phyloP scores from a whole-genome alignment of 2,329 filamentous ascomycete genomes.

The Biscogniauxia mediterranea region DNA sequence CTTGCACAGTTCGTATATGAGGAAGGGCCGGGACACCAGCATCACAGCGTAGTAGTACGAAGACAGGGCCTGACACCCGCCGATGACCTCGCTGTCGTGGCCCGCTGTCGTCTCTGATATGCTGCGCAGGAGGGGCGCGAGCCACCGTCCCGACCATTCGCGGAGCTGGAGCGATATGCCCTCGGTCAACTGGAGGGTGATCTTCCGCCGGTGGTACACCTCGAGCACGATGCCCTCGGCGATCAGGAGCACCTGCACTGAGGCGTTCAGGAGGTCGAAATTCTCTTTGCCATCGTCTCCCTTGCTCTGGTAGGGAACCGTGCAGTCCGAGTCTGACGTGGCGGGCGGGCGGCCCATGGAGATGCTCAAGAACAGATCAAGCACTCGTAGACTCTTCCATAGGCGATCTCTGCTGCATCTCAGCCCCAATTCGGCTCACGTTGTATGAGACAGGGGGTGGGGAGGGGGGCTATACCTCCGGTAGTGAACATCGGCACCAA shows the following conservation, averaged over 20 bases:
- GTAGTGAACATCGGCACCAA: constrained; percentile 42
- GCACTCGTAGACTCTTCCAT: constrained; percentile 52
- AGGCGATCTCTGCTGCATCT: constrained; percentile 39
- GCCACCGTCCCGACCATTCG: constrained; percentile 51
- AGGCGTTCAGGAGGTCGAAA: constrained; percentile 49
- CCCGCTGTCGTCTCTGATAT: constrained; percentile 27
- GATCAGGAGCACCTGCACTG: constrained; percentile 52
- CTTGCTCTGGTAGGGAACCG: constrained; percentile 43
- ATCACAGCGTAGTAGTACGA: constrained; percentile 59
- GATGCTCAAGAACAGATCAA: constrained; percentile 52
- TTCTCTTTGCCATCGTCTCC: constrained; percentile 38
- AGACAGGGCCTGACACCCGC: constrained; percentile 50
- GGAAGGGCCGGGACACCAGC: constrained; percentile 53
- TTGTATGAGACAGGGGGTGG: not conserved
- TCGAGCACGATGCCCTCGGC: constrained; percentile 50
- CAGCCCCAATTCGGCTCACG: not conserved
- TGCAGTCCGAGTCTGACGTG: constrained; percentile 54
- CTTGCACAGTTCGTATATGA: constrained; percentile 54
- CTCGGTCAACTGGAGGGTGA: constrained; percentile 52
- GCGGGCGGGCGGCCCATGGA: constrained; percentile 55
- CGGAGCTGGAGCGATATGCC: constrained; percentile 52
- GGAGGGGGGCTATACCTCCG: constrained; percentile 31
- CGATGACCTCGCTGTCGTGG: constrained; percentile 36
- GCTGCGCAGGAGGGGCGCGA: constrained; percentile 42
- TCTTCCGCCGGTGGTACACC: constrained; percentile 53